Evolutionary conservation across 805 yeast genomes (phyloP).

Genomic region (Monosporozyma aquatica): DNA sequence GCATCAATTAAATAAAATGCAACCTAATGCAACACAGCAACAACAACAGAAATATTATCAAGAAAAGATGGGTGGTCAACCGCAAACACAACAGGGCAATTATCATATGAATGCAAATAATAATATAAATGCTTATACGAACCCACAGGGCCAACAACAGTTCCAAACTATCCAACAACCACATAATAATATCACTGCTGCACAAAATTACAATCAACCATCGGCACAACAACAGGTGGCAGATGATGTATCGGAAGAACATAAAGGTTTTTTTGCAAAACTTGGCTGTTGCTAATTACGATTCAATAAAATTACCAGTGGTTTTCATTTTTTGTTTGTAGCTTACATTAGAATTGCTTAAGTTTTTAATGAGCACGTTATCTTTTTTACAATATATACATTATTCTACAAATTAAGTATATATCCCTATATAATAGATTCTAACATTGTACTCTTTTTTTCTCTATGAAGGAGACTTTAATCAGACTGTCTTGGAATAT

Average conservation of each 20-base stretch:
- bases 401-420: too few species aligned
- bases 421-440: too few species aligned
- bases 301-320: too few species aligned
- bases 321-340: too few species aligned
- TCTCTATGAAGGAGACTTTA: too few species aligned
- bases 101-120: neutral
- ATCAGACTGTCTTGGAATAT: too few species aligned
- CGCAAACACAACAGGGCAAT: constrained; percentile 9
- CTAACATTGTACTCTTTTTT: neutral
- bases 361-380: too few species aligned
- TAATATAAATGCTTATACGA: constrained; percentile 2
- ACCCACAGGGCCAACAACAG: constrained; percentile 6
- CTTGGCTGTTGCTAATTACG: constrained; percentile 30
- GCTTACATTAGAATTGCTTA: too few species aligned
- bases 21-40: constrained; percentile 9
- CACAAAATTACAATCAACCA: constrained; percentile 10
- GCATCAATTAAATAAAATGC: constrained; percentile 12
- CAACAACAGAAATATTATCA: constrained; percentile 5
- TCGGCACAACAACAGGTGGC: constrained; percentile 1
- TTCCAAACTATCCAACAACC: too few species aligned
- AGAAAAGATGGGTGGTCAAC: constrained; percentile 1
- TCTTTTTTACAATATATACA: too few species aligned
- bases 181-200: constrained; percentile 12
- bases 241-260: constrained; percentile 15
- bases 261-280: constrained; percentile 29